Base-by-base conservation (phyloP, 768 basidiomycete genomes). In the Xerocomus potaroensis region DNA sequence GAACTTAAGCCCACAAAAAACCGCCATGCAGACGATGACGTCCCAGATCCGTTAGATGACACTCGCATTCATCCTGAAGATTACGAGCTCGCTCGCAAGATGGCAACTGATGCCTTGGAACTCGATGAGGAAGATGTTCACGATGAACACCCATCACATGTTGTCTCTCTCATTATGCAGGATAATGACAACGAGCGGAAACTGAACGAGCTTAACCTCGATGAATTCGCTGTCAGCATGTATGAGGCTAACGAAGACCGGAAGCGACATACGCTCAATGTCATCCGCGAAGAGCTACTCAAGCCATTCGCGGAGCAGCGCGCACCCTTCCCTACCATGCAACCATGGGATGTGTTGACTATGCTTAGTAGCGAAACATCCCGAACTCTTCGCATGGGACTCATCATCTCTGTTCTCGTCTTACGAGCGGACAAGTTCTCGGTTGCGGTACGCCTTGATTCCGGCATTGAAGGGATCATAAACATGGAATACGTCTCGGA, bases 61-160 rank as follows among this genome's bases (percentile, higher is more conserved):
- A 98, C 94, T 30, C 88, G 96, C 16, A 91, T 99, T 43, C 96
- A 99, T 61, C 91, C 91, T 6, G 91, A 95, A 63, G 96, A 99
- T 68, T 99, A 98, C 61, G 94, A 97, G 55, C 76, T 98, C 31
- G 95, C 96, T 4, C 84, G 91, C 29, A 97, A 98, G 73, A 96
- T 99, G 93, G 95, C 95, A 30, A 89, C 91, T 16, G 93, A 97
- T 66, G 92, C 95, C 5, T 77, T 98, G 12, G 96, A 97, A 61
- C 77, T 91, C n/a, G 96, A 99, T 55, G 93, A 95, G 59, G 96
- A 98, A 65, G 96, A 99, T 69, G 77, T 92, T 27, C 88, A 89
- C 46, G 90, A 91, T 54, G 83, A 88, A 58, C 89, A 95, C 62
- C 89, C 93, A 22, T 98, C 96, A 2, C 83, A 87, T 55, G 86